Conservation (phyloP, 805 yeast genomes). For the Geotrichum ghanense region DNA sequence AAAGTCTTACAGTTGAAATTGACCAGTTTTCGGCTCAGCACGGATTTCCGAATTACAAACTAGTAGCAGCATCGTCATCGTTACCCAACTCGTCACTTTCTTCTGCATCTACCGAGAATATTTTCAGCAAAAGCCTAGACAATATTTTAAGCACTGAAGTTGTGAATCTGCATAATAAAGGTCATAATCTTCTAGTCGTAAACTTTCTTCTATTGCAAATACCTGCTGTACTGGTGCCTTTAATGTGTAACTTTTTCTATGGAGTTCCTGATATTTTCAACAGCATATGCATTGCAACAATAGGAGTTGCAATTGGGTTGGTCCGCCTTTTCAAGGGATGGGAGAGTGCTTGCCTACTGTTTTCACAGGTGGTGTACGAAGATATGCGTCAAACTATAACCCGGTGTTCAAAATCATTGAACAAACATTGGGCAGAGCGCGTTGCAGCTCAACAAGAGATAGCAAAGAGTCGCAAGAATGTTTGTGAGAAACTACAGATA, state of each 20-base stretch:
- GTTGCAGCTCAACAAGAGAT: conserved; percentile 14
- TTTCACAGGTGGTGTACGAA: conserved; percentile 16
- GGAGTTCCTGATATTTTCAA: conserved; percentile 22
- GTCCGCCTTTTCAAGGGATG: conserved; percentile 25
- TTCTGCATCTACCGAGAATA: conserved; percentile 4
- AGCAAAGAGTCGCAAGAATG: conserved; percentile 8
- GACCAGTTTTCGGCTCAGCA: conserved; percentile 12
- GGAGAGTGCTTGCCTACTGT: conserved; percentile 18
- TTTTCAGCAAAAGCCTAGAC: conserved; percentile 6
- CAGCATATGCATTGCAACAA: conserved; percentile 25
- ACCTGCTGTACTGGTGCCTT: conserved; percentile 23
- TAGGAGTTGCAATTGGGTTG: conserved; percentile 27
- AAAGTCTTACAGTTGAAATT: conserved; percentile 24
- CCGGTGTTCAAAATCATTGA: conserved; percentile 20
- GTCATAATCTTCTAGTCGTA: conserved; percentile 19
- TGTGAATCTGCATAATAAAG: conserved; percentile 20
- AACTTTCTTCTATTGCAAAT: conserved; percentile 25
- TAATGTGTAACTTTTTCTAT: conserved; percentile 21
- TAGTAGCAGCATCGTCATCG: no score
- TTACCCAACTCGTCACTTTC: conserved; percentile 1
- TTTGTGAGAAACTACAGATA: conserved; percentile 9
- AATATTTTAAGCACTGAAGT: conserved; percentile 9
- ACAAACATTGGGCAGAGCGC: conserved; percentile 23
- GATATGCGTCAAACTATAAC: conserved; percentile 19
- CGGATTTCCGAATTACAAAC: conserved; percentile 2